Evolutionary conservation across 257 asterid species (phyloP), one percentile per base, ranked within the genome.

Genomic region (Jasminum sambac): DNA sequence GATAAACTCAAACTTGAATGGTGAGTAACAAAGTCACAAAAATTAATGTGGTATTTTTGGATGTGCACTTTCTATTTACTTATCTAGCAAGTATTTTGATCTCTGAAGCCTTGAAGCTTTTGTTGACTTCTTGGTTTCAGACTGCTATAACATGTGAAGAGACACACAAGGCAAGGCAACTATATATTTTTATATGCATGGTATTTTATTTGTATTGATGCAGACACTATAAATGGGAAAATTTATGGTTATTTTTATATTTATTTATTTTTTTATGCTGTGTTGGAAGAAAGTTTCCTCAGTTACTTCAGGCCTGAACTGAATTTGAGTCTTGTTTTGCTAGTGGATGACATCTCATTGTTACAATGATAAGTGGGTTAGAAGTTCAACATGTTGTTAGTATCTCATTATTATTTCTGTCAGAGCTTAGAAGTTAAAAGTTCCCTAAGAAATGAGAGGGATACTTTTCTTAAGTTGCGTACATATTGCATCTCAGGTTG

Each of bases 1-100:
- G 63, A 95, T 95, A 82, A 91, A 90, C 89, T 84, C 97, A 38
- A 91, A 95, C 69, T 78, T 91, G 76, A 87, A 77, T 66, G 99
- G 99, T 95, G 78, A 80, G 80, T 81, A 55, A 59, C 50, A 58
- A 67, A 69, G 55, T 71, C 26, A 39, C n/a, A 14, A 67, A 66
- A 55, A 73, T 37, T 44, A 23, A 14, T 67, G 42, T n/a, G n/a
- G n/a, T n/a, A n/a, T 55, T 55, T 13, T 23, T 21, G 62, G 16
- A 23, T 19, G 62, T 55, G 30, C 34, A 55, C 62, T 23, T 55
- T 55, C 34, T 10, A 23, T 21, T 25, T 55, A 55, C 62, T 55
- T 23, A 55, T 19, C 36, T 19, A 25, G 16, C 7, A 11, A 21
- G 36, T 34, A 55, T 23, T 55, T 21, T 26, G 62, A 55, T 55